Evolutionary conservation across 805 yeast species (phyloP), one percentile per base, ranked within the genome.

Genomic region (Monosporozyma siamensis): DNA sequence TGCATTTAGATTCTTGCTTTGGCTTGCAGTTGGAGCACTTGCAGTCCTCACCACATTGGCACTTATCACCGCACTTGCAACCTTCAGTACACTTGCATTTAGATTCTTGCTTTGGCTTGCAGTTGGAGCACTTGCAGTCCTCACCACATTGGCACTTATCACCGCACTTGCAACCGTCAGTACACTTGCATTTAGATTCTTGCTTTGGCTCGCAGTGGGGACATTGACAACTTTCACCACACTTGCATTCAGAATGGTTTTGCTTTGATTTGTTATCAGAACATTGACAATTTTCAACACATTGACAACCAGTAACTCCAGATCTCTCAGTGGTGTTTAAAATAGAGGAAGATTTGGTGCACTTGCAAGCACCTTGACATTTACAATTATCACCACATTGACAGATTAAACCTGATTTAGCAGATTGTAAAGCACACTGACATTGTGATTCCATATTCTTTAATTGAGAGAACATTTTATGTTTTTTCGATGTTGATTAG

Each of bases 391-490:
- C 38, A 23, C 21, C 26, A 21, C 40, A 38, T 20, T 29, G 14
- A 20, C 40, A 38, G 10, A 29, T 29, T 15, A 29, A 29, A 29
- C 20, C 32, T 29, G 32, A 29, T 15, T 29, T 29, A 6, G 32
- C 20, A 29, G 32, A 4, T 24, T 39, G 15, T 17, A 40, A 32
- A 6, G 25, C 26, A 15, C 44, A 41, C 22, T 35, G 39, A 23
- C 44, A 41, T 12, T 41, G n/a, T 6, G 20, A 29, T 41, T 41
- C 39, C 22, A 41, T 21, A 20, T 21, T 25, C 17, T 40, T 32
- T 22, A 40, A 32, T 22, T 31, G 29, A 34, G 42, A 40, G 30
- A 31, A 40, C 42, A 40, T 40, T 9, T 32, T 40, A 15, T 11
- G 4, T 4, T 17, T n/a, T 3, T 14, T 27, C 30, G 14, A 4